These are phyloP conservation scores for Blastobotrys attinorum DNA, from an alignment of 805 yeast genomes.

Conservation along the genomic window DNA sequence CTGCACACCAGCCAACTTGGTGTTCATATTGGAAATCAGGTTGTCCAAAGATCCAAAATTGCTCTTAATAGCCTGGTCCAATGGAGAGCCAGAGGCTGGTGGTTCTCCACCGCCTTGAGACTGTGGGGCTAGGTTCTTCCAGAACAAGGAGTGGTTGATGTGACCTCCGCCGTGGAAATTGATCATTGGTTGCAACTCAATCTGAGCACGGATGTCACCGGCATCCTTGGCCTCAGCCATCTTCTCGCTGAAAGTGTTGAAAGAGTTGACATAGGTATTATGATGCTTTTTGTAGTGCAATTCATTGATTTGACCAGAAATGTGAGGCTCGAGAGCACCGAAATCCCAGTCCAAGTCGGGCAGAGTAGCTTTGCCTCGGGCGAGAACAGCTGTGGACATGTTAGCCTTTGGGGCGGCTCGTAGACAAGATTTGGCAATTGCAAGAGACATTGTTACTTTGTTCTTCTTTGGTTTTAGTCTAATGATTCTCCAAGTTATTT, in stretches of 20 bases:
- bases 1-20: slow-evolving; percentile 76
- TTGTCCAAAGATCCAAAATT: slow-evolving; percentile 71
- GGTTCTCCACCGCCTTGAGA: slow-evolving; percentile 69
- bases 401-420: slow-evolving; percentile 5
- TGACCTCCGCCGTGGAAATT: slow-evolving; percentile 93
- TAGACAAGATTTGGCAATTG: slow-evolving; percentile 2
- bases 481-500: too few relatives aligned
- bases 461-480: background rate
- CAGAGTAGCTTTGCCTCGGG: slow-evolving; percentile 44
- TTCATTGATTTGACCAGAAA: slow-evolving; percentile 81
- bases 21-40: slow-evolving; percentile 55
- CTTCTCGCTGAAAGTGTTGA: slow-evolving; percentile 71
- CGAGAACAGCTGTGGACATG: slow-evolving; percentile 8
- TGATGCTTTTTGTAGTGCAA: slow-evolving; percentile 84
- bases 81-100: slow-evolving; percentile 44
- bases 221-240: slow-evolving; percentile 53
- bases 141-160: slow-evolving; percentile 77
- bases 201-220: slow-evolving; percentile 52
- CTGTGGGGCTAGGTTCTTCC: slow-evolving; percentile 79
- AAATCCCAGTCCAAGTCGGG: slow-evolving; percentile 82
- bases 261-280: slow-evolving; percentile 83
- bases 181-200: slow-evolving; percentile 58
- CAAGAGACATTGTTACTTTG: slow-evolving; percentile 1
- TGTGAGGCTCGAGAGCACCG: slow-evolving; percentile 78
- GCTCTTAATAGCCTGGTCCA: slow-evolving; percentile 49